phyloP scores from a whole-genome alignment of 257 asterid genomes.

The Ophiorrhiza pumila region DNA sequence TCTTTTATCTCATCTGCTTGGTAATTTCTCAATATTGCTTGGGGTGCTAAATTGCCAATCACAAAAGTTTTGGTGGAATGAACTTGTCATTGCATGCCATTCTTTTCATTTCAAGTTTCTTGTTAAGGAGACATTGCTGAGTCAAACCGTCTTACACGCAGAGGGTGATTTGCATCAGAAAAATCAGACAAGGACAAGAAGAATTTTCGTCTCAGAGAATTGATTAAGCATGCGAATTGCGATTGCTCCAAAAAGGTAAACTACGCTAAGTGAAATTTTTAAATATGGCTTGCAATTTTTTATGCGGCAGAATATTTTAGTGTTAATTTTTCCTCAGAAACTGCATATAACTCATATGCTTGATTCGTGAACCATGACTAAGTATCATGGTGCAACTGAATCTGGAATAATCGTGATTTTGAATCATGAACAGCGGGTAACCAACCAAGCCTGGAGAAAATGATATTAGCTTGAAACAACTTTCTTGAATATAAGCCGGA shows the following conservation, averaged over 20 bases:
- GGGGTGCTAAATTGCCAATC: slow-evolving; percentile 14
- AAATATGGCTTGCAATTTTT: not conserved
- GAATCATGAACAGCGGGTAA: not conserved
- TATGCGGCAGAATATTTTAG: too few species aligned
- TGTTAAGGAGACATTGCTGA: not conserved
- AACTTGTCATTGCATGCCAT: slow-evolving; percentile 13
- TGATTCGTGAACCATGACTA: too few species aligned
- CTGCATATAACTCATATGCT: too few species aligned
- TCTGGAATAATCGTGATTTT: not conserved
- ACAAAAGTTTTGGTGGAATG: not conserved
- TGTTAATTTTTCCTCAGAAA: too few species aligned
- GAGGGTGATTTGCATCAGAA: not conserved
- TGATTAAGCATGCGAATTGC: not conserved
- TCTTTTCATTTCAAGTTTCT: not conserved
- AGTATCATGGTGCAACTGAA: too few species aligned
- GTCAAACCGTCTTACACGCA: slow-evolving; percentile 20
- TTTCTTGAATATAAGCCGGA: not conserved
- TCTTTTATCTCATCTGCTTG: slow-evolving; percentile 26
- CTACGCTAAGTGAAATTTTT: not conserved
- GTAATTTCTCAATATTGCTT: slow-evolving; percentile 27
- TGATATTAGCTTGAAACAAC: not conserved
- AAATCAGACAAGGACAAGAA: not conserved
- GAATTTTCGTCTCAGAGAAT: not conserved
- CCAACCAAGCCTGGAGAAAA: not conserved
- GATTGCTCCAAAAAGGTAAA: not conserved